phyloP scores from a whole-genome alignment of 2,329 filamentous ascomycete species.

The Fusarium annulatum region DNA sequence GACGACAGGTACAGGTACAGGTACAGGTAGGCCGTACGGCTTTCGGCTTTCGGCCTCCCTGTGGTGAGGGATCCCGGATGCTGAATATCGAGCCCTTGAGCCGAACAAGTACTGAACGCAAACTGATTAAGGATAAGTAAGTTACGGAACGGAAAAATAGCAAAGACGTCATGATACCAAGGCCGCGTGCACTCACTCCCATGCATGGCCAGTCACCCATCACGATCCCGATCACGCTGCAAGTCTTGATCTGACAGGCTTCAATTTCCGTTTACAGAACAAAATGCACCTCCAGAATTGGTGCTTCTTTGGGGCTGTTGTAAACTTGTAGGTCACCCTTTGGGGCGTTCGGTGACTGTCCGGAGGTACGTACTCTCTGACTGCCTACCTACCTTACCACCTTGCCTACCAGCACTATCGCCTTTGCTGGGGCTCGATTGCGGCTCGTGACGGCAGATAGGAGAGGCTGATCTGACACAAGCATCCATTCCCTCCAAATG shows the following conservation, averaged over 20 bases:
- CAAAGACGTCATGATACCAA: slow-evolving; percentile 28
- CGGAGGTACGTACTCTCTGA: slow-evolving; percentile 41
- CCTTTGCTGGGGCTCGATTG: background rate
- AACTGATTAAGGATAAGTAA: background rate
- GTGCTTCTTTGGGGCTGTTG: background rate
- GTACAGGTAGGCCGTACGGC: background rate
- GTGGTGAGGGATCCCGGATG: slow-evolving; percentile 33
- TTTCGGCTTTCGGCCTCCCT: slow-evolving; percentile 61
- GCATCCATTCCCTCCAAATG: background rate
- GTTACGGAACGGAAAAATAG: background rate
- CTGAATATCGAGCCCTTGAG: slow-evolving; percentile 35
- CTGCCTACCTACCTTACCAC: too few species aligned
- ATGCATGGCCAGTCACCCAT: slow-evolving; percentile 19
- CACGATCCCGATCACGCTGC: slow-evolving; percentile 30
- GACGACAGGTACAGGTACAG: too few species aligned
- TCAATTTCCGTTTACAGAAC: background rate
- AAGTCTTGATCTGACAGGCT: slow-evolving; percentile 15
- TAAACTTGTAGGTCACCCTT: slow-evolving; percentile 9
- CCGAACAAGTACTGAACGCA: slow-evolving; percentile 31
- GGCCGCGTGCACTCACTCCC: background rate
- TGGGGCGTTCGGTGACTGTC: slow-evolving; percentile 42
- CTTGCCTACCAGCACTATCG: background rate
- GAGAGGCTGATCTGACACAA: slow-evolving; percentile 28
- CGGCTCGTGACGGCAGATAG: slow-evolving; percentile 33
- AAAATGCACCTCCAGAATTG: background rate